These are phyloP conservation scores for Sisymbrium altissimum DNA, from an alignment of 345 rosid genomes.

Conservation along the genomic window DNA sequence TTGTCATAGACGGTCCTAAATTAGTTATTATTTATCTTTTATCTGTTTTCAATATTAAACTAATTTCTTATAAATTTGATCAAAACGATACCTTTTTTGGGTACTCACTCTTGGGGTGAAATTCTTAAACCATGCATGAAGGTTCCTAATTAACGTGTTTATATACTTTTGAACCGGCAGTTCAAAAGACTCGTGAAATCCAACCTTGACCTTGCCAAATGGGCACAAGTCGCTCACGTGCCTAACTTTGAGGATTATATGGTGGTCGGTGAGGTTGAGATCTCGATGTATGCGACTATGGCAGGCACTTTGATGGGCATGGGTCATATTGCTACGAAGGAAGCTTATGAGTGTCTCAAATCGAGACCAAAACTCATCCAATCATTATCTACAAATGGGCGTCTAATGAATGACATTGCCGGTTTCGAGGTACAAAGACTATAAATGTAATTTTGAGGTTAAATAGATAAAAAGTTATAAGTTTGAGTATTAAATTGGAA, in stretches of 20 bases:
- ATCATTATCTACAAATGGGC: not conserved
- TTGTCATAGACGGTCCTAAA: not conserved
- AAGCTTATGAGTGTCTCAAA: conserved; percentile 16
- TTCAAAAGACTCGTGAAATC: not conserved
- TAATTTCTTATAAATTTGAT: not conserved
- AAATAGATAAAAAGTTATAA: not conserved
- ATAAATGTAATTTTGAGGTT: not conserved
- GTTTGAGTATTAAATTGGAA: not conserved
- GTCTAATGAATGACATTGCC: conserved; percentile 22
- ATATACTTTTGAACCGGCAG: not conserved
- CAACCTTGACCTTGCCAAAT: not conserved
- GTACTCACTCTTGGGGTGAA: not conserved
- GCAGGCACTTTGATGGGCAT: not conserved
- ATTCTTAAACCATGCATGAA: no score
- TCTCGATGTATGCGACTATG: not conserved
- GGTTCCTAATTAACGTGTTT: not conserved
- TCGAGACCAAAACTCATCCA: conserved; percentile 19
- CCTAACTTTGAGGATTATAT: conserved; percentile 22
- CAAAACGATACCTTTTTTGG: not conserved
- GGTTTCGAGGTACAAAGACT: conserved; percentile 30
- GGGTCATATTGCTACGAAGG: conserved; percentile 2
- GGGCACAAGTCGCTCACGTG: conserved; percentile 5
- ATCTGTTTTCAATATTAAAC: not conserved
- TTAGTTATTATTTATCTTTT: not conserved
- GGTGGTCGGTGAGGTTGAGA: not conserved